A percentile compares a stretch with the other conserved stretches of the same genome.
Evolutionary conservation across 345 rosid genomes (phyloP).

Genomic region (Citrus maxima): DNA sequence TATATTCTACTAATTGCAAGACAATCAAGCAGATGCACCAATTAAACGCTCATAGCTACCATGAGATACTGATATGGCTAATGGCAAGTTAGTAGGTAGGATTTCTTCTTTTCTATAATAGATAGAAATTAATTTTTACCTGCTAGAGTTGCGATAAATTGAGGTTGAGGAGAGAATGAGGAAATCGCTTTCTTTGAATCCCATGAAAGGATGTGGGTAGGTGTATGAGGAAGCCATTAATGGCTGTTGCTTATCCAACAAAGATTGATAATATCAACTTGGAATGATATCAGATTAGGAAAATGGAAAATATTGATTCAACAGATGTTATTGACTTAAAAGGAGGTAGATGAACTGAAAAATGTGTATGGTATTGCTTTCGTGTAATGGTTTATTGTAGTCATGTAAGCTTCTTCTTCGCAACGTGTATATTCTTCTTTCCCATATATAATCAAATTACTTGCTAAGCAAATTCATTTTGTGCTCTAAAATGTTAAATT

Average conservation of each 20-base stretch:
- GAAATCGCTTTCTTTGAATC: neutral
- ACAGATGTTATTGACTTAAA: neutral
- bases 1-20: neutral
- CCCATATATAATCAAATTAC: neutral
- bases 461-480: neutral
- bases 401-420: neutral
- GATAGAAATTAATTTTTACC: neutral
- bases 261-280: neutral
- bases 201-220: neutral
- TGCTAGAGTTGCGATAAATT: neutral
- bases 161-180: neutral
- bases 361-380: neutral
- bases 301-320: neutral
- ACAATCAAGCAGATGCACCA: neutral
- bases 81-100: neutral
- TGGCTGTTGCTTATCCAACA: neutral
- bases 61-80: neutral
- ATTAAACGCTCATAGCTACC: neutral
- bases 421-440: neutral
- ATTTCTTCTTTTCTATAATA: too few relatives aligned
- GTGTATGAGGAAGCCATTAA: neutral
- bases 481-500: neutral
- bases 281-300: neutral
- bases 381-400: neutral
- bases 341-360: neutral